Base-by-base conservation (phyloP, 2,329 filamentous ascomycete species). In the Colletotrichum acutatum region DNA sequence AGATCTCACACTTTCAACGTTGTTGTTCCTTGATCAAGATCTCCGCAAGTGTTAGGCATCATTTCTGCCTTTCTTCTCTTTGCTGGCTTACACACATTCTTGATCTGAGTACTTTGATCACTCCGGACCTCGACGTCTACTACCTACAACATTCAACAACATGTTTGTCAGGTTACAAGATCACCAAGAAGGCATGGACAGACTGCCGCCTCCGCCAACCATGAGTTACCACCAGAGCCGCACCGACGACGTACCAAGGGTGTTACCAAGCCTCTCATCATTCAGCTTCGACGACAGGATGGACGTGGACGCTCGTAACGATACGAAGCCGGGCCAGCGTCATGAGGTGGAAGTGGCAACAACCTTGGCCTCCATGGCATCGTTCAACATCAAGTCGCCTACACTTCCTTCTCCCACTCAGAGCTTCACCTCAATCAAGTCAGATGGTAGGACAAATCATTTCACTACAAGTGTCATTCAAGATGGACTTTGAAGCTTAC, bases 81-180 rank as follows among this genome's bases (percentile, higher is more conserved):
- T 49, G 6, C 42, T 60, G 52, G 32, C 34, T 24, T 22, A 66
- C 53, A 19, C 46, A 34, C 32, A n/a, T n/a, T 66, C 54, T 53
- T 49, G 34, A 60, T n/a, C 26, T 64, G 22, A 32, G 5, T 9
- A 49, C 8, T 11, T 30, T 28, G 22, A 42, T 42, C 26, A 4
- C 52, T 46, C 42, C 28, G 30, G 49, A 19, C 22, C 24, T 11
- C 34, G 30, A 59, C 5, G n/a, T 54, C 16, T 4, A 30, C 62
- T 26, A 19, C 28, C 28, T 16, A 26, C 42, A 49, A 49, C 61
- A 56, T 64, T 34, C 42, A n/a, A 60, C 62, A 67, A 6, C 52
- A 74, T 74, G 71, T 72, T 66, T 59, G 68, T 74, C 64, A 58
- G 66, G 37, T 49, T 74, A 62, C 73, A 71, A 59, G 73, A 74